Evolutionary conservation across 73 alveolate species (phyloP).

Genomic region (Blepharisma stoltei): DNA sequence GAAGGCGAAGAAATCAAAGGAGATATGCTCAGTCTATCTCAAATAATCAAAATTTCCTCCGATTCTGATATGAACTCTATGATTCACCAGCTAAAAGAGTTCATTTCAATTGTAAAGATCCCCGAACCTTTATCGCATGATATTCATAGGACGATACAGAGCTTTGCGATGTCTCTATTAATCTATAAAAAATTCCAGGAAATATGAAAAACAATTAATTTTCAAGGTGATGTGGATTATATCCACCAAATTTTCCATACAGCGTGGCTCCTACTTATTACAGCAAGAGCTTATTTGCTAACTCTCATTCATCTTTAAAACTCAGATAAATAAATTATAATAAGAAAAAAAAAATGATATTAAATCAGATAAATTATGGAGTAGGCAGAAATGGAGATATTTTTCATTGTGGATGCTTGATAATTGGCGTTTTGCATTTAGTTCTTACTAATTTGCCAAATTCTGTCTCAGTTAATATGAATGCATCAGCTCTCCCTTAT

Average conservation of each 20-base stretch:
- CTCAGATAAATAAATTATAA: too few relatives aligned
- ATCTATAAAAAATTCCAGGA: background rate
- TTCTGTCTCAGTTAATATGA: background rate
- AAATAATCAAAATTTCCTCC: background rate
- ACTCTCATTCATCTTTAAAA: too few relatives aligned
- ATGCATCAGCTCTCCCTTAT: background rate
- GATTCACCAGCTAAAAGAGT: background rate
- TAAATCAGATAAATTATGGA: background rate
- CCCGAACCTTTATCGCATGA: background rate
- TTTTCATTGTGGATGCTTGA: background rate
- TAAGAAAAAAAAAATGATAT: too few relatives aligned
- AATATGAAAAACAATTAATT: background rate
- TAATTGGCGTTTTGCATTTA: background rate
- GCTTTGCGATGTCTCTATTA: background rate
- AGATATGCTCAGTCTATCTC: background rate
- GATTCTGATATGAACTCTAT: background rate
- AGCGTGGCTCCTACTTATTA: background rate
- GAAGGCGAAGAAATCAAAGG: slow-evolving; percentile 12
- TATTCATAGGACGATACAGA: background rate
- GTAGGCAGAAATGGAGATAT: background rate
- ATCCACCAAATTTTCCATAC: background rate
- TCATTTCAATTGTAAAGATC: background rate
- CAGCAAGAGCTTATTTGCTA: background rate
- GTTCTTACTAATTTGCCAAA: background rate
- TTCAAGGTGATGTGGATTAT: background rate